Conservation (phyloP, 2,329 filamentous ascomycete genomes). For the Epichloe coenophiala region DNA sequence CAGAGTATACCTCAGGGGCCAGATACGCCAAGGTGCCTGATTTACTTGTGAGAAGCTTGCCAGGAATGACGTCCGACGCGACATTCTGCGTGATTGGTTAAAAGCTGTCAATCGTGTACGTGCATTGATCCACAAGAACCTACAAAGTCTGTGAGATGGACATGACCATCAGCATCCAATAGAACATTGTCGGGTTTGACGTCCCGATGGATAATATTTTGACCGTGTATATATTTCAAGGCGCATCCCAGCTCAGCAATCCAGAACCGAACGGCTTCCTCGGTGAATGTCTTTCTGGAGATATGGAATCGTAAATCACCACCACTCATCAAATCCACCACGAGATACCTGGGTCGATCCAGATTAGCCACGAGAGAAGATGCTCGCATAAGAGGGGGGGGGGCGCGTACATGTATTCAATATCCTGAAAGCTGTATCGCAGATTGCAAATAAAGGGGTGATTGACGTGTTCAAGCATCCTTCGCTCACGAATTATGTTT, state of each 20-base stretch:
- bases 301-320: constrained; percentile 96
- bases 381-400: neutral
- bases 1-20: constrained; percentile 87
- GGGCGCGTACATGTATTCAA: constrained; percentile 82
- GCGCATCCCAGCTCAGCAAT: constrained; percentile 90
- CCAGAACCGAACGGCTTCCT: constrained; percentile 95
- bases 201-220: constrained; percentile 82
- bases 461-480: constrained; percentile 96
- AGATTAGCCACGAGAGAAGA: neutral
- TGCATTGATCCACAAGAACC: constrained; percentile 18
- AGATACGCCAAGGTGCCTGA: constrained; percentile 93
- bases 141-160: constrained; percentile 96
- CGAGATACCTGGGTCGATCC: constrained; percentile 61
- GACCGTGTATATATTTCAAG: constrained; percentile 69
- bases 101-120: neutral
- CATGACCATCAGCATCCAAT: constrained; percentile 78
- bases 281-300: constrained; percentile 92
- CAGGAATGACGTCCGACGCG: constrained; percentile 78
- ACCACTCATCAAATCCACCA: constrained; percentile 96
- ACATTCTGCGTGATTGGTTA: constrained; percentile 61
- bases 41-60: constrained; percentile 80
- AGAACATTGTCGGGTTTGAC: constrained; percentile 88
- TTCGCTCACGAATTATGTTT: constrained; percentile 92
- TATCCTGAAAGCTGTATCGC: constrained; percentile 97
- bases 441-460: constrained; percentile 97